Evolutionary conservation across 2,329 filamentous ascomycete species (phyloP), one percentile per base, ranked within the genome.

Genomic region (Colletotrichum higginsianum): DNA sequence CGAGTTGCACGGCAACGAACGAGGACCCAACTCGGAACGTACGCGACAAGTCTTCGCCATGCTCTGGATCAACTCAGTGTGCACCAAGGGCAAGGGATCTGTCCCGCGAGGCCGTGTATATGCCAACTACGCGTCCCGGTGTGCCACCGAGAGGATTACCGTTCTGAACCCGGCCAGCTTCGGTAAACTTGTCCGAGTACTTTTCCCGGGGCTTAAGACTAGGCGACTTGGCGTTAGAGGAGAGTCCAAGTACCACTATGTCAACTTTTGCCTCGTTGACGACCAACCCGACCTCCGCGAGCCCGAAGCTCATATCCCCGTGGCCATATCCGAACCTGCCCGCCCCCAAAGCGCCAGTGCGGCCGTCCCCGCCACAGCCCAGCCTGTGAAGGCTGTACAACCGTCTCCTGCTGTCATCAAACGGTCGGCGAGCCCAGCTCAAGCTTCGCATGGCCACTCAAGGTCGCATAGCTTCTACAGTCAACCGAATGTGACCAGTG

Each of bases 241-340:
- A 74, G 96, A 98, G 84, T 99, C 96, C 16, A 99, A 99, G 80
- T 99, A 99, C 81, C 96, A 99, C 82, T 99, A 99, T 78, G 90
- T 92, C 57, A 91, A 91, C 78, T 92, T 92, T 76, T 85, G 84
- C 15, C 81, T 92, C 61, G 82, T 85, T 52, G 90, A 91, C 61
- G 90, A 91, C 69, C 84, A 88, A 65, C 81, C 85, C 4, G 87
- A 88, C 16, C 73, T 84, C 4, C 80, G 81, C 52, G 84, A 87
- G 38, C 82, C 85, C 16, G 82, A 84, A 50, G 80, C 82, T 4
- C 85, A 85, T 23, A 81, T 85, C n/a, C 80, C 84, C 4, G 81
- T 86, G 26, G 84, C 86, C n/a, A 82, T 88, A 12, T 79, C 84
- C n/a, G 88, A 90, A 66, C 77, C 83, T 6, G 78, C 81, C 73